Evolutionary conservation across 2,329 filamentous ascomycete species (phyloP), one percentile per base, ranked within the genome.

Genomic region (Sarocladium kiliense): DNA sequence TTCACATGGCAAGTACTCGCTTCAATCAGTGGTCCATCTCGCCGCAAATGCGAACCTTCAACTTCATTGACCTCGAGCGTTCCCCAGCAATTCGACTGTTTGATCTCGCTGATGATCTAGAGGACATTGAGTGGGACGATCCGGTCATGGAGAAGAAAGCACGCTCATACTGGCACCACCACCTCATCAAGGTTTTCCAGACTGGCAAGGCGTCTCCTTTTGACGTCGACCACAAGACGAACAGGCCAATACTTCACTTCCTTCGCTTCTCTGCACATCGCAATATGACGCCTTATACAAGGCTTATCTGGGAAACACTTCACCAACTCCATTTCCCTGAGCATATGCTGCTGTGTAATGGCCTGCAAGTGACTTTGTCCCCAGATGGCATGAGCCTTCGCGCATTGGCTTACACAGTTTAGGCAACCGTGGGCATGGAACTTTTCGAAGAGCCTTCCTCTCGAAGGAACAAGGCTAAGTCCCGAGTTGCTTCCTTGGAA

Each of bases 391-490:
- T 18, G 25, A n/a, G 9, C 18, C n/a, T 7, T 6, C 4, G n/a
- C 18, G 21, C 7, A 51, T n/a, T 36, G 6, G 12, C 10, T 7
- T 18, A 4, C 7, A 21, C 3, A 14, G 12, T 27, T 23, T 16
- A 51, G 47, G 6, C 11, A 32, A 16, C 47, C 47, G 2, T 51
- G 47, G 47, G 47, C 26, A 3, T 51, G 27, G 6, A 19, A 36
- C 47, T 51, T 51, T n/a, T 51, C 47, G 36, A 51, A 36, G 27
- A 51, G 47, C 23, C 7, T 34, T 36, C 47, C 47, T 32, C 26
- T 51, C 3, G 9, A 32, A 12, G n/a, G 27, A 7, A 19, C 9
- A 12, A 34, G 11, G 16, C 27, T 51, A 7, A 10, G 36, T 10
- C 6, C 47, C 16, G 27, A 51, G 6, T 16, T 36, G 3, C n/a